Base-by-base conservation (phyloP, 805 yeast genomes). In the Dipodascopsis tothii region DNA sequence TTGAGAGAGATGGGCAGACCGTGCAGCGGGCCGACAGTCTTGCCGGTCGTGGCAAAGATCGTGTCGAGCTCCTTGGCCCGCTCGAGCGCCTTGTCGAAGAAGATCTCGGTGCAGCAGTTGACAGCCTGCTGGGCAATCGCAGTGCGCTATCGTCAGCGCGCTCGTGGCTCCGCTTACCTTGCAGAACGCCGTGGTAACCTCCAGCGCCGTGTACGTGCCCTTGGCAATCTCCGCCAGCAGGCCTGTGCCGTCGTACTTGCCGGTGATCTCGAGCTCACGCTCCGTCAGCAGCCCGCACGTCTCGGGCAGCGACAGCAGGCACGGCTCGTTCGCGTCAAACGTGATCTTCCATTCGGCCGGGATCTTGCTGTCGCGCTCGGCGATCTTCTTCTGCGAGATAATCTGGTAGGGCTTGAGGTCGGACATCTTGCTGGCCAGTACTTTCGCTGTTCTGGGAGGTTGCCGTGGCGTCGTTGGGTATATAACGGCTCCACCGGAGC, bases 1-100 rank as follows among this genome's bases (percentile, higher is more conserved):
- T 80, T 80, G 41, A 80, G 60, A 0, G 84, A 78, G 33, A 80
- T 60, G 16, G 86, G 86, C 32, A 80, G 61, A 34, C 87, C 86
- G 52, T 80, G 85, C 27, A 74, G 60, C 1, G 78, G 65, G 45
- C 72, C 66, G n/a, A 74, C 57, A 1, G 70, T 59, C 46, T 71
- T 68, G 14, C 83, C 81, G 33, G 67, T 50, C 17, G 42, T 34
- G 28, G 58, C 59, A 44, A 55, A 73, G 56, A 72, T 70, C 20
- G 67, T 72, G 56, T 81, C 88, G 47, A 78, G 64, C 45, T 60
- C 66, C 51, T 70, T 60, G 3, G 86, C 86, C 45, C 70, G 66
- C 45, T 66, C 65, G 41, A 80, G 62, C 7, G 84, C 87, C 46
- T 75, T 73, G 5, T 75, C 77, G 33, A 75, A 64, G 59, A 81